phyloP scores from a whole-genome alignment of 768 basidiomycete species.

The Xerocomellus amylosporus region DNA sequence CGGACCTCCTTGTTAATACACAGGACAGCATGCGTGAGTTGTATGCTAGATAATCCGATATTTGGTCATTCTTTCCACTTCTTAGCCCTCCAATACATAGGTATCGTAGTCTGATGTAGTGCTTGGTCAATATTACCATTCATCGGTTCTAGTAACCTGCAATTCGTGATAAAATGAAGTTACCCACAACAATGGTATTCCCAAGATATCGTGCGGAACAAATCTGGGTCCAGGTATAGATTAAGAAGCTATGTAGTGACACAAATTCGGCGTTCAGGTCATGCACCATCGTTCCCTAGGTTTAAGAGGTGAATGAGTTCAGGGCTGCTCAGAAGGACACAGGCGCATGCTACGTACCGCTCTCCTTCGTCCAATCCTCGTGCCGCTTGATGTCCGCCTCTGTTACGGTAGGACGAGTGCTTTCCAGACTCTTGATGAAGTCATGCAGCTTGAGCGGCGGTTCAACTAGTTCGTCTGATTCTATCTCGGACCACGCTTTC shows the following conservation, averaged over 20 bases:
- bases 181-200: constrained; percentile 11
- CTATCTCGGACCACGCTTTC: constrained; percentile 86
- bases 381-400: constrained; percentile 83
- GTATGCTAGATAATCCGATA: not conserved
- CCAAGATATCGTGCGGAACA: constrained; percentile 8
- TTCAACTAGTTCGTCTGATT: constrained; percentile 86
- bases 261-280: constrained; percentile 1
- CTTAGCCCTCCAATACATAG: constrained; percentile 6
- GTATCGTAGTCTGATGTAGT: constrained; percentile 22
- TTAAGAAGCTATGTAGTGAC: constrained; percentile 7
- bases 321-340: not conserved
- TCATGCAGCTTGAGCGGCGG: constrained; percentile 76
- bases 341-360: constrained; percentile 47
- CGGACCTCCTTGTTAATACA: not conserved
- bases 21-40: not conserved
- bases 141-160: constrained; percentile 3
- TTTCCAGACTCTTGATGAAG: constrained; percentile 77
- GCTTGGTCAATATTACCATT: constrained; percentile 18
- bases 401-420: constrained; percentile 84
- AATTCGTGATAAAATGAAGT: constrained; percentile 1
- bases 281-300: constrained; percentile 34
- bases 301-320: not conserved
- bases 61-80: constrained; percentile 6
- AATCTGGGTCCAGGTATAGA: constrained; percentile 18
- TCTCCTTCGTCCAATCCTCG: constrained; percentile 82